Percentiles rank a stretch among this genome's conserved stretches.
These are phyloP conservation scores for Phialophora expanda DNA, from an alignment of 2,329 filamentous ascomycete species.

Conservation along the genomic window DNA sequence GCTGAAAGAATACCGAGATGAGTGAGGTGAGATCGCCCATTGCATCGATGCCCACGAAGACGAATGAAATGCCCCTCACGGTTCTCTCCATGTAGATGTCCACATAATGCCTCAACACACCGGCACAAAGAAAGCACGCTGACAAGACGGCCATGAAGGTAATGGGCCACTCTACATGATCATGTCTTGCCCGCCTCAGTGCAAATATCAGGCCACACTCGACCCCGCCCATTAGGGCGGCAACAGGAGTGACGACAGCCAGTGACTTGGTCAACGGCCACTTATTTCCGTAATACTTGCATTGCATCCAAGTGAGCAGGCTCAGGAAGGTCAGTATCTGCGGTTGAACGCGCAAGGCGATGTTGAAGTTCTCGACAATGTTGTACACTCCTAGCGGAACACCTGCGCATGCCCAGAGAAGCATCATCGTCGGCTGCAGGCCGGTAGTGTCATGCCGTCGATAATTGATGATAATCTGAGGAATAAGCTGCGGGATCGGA, in stretches of 20 bases:
- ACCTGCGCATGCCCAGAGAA: slow-evolving; percentile 71
- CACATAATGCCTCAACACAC: slow-evolving; percentile 71
- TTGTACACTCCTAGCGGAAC: slow-evolving; percentile 69
- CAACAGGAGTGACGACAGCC: slow-evolving; percentile 58
- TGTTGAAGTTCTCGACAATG: slow-evolving; percentile 59
- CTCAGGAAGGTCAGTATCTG: slow-evolving; percentile 61
- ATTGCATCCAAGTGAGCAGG: slow-evolving; percentile 61
- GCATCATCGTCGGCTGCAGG: slow-evolving; percentile 73
- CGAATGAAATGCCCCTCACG: slow-evolving; percentile 72
- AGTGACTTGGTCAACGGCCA: slow-evolving; percentile 60
- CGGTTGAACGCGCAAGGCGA: slow-evolving; percentile 61
- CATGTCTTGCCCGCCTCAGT: slow-evolving; percentile 53
- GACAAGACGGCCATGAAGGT: slow-evolving; percentile 71
- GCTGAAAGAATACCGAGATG: slow-evolving; percentile 67
- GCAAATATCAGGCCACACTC: slow-evolving; percentile 66
- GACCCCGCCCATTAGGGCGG: slow-evolving; percentile 62
- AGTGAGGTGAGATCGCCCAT: slow-evolving; percentile 71
- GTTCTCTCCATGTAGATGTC: slow-evolving; percentile 71
- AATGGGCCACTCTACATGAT: slow-evolving; percentile 63
- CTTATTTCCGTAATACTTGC: slow-evolving; percentile 61
- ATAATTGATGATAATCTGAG: slow-evolving; percentile 72
- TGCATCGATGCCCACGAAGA: slow-evolving; percentile 73
- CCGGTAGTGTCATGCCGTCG: slow-evolving; percentile 68
- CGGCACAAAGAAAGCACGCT: slow-evolving; percentile 66
- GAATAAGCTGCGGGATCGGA: slow-evolving; percentile 60